phyloP scores from a whole-genome alignment of 805 yeast genomes.

The Nakazawaea laoshanensis region DNA sequence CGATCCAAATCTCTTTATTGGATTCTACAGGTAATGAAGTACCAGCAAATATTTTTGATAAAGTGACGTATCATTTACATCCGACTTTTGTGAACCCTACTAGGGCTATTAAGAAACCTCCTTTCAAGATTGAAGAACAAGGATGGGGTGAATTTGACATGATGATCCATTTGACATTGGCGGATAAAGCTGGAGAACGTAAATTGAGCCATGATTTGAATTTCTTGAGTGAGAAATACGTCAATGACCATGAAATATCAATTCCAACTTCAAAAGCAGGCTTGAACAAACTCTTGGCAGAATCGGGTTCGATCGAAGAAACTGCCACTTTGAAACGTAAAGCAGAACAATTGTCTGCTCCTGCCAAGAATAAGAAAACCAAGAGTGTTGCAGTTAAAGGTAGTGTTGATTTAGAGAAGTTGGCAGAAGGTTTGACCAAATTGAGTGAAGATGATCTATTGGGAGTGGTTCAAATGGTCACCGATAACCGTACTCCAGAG shows the following conservation, averaged over 20 bases:
- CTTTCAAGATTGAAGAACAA: conserved; percentile 82
- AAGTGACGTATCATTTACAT: conserved; percentile 87
- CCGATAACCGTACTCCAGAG: conserved; percentile 89
- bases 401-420: conserved; percentile 75
- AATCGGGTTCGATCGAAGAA: conserved; percentile 77
- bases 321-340: conserved; percentile 10
- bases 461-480: conserved; percentile 95
- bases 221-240: conserved; percentile 69
- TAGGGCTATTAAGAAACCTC: conserved; percentile 71
- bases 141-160: conserved; percentile 99
- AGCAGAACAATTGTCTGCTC: conserved; percentile 8
- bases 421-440: conserved; percentile 85
- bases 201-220: conserved; percentile 85
- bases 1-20: conserved; percentile 64
- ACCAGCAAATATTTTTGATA: conserved; percentile 84
- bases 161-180: conserved; percentile 64
- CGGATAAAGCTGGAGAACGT: conserved; percentile 85
- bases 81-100: conserved; percentile 92
- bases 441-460: conserved; percentile 87
- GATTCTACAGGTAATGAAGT: conserved; percentile 75
- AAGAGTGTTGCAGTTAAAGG: conserved; percentile 60
- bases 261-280: conserved; percentile 72
- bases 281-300: conserved; percentile 63
- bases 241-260: conserved; percentile 66
- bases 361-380: conserved; percentile 38